A percentile compares a stretch with the other conserved stretches of the same genome.
phyloP scores from a whole-genome alignment of 805 yeast genomes.

The Saccharomycopsis javanensis region DNA sequence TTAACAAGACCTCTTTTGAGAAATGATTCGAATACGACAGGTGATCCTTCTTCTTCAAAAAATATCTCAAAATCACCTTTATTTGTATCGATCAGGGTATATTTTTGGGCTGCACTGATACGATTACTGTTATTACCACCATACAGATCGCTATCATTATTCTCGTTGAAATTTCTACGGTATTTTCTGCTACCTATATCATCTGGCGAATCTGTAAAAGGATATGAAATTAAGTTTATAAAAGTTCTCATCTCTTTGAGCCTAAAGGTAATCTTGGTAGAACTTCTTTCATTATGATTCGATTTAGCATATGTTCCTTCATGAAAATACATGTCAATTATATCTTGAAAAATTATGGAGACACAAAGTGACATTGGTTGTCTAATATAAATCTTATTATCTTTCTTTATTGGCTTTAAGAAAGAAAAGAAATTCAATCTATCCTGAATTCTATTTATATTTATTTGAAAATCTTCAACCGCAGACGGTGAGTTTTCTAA shows the following conservation, averaged over 20 bases:
- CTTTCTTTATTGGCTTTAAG: slow-evolving; percentile 16
- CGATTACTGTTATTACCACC: not conserved
- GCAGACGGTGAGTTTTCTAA: slow-evolving; percentile 12
- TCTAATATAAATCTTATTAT: slow-evolving; percentile 14
- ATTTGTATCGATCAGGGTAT: not conserved
- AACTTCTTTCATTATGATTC: slow-evolving; percentile 1
- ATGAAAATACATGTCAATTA: slow-evolving; percentile 8
- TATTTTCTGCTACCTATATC: not conserved
- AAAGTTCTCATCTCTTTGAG: slow-evolving; percentile 14
- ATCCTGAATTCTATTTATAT: slow-evolving; percentile 4
- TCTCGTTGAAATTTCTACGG: not conserved
- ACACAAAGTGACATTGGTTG: slow-evolving; percentile 19
- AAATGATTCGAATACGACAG: slow-evolving; percentile 12
- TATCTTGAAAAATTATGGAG: slow-evolving; percentile 12
- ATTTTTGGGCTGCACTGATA: not conserved
- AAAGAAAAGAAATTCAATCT: slow-evolving; percentile 15
- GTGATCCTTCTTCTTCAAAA: slow-evolving; percentile 11
- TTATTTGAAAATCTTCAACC: slow-evolving; percentile 17
- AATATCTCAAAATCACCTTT: slow-evolving; percentile 11
- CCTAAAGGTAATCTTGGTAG: slow-evolving; percentile 11
- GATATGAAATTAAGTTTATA: not conserved
- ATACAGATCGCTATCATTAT: not conserved
- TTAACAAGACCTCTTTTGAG: slow-evolving; percentile 6
- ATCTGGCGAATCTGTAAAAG: not conserved
- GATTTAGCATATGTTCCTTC: not conserved